Base-by-base conservation (phyloP, 768 basidiomycete species). In the Lepiota brunneoincarnata region DNA sequence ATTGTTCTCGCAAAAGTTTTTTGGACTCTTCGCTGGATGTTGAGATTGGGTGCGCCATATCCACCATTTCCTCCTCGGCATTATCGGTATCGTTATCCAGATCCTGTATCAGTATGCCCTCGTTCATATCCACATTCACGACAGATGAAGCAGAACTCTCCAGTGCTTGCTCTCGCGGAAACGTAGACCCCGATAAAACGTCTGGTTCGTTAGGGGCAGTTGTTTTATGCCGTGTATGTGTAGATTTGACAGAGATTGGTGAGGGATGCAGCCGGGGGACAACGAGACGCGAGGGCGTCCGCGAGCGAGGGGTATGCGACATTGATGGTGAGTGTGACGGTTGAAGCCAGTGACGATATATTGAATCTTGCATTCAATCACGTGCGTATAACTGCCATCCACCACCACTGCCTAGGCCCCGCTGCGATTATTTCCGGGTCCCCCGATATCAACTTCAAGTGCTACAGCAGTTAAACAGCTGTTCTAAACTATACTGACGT, bases 71-170 rank as follows among this genome's bases (percentile, higher is more conserved):
- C 59, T 88, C 88, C 49, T 87, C 87, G 31, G 70, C 75, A 36
- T 79, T 78, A 31, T 83, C 84, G 18, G 74, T 75, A 53, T 88
- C 86, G 24, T 75, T 75, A 38, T 89, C 87, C 38, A 78, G 77
- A 64, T 90, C 89, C 60, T 84, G 82, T 41, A 91, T 75, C 38
- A 91, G 71, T 49, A 91, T 84, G 7, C 86, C 84, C 59, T 89
- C 87, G 49, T 73, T 75, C 54, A 82, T 68, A 58, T 87, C 84
- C 69, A 88, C 64, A 63, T 86, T 83, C 61, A 82, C 72, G 17
- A 87, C 76, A 35, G 89, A 91, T 42, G 87, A 89, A 34, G 87
- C 80, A 18, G 86, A 83, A 65, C 84, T 87, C 62, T 83, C 79
- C 40, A 83, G 69, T 40, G 65, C 70, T 24, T 73, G 64, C 53